Conservation (phyloP, 352 stramenopile species). For the Phytophthora cactorum region DNA sequence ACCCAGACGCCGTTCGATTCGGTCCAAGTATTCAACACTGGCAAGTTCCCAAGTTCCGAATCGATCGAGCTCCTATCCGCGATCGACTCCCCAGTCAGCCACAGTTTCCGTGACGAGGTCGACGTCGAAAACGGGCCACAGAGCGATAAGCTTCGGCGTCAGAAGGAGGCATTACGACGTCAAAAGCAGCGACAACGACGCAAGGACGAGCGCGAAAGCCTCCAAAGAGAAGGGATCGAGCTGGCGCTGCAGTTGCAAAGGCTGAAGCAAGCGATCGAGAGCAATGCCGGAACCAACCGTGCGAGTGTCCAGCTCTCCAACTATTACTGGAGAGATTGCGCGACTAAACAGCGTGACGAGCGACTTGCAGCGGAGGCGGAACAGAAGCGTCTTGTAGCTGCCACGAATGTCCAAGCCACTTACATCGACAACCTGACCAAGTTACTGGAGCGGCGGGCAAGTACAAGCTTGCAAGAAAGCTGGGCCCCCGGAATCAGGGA, state of each 20-base stretch:
- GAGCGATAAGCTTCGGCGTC: not conserved
- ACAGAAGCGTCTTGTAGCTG: conserved; percentile 7
- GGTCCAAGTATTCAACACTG: not conserved
- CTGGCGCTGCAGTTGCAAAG: not conserved
- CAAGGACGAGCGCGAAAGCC: not conserved
- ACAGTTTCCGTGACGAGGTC: not conserved
- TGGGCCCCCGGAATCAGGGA: not conserved
- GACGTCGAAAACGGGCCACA: not conserved
- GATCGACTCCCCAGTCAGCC: not conserved
- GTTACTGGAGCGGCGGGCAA: not conserved
- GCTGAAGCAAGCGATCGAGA: conserved; percentile 1
- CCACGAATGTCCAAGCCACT: not conserved
- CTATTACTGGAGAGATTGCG: conserved; percentile 16
- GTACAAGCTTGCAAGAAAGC: not conserved
- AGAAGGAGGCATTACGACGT: not conserved
- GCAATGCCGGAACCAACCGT: not conserved
- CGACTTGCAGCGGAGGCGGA: conserved; percentile 2
- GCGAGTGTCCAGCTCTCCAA: conserved; percentile 1
- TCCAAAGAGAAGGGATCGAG: not conserved
- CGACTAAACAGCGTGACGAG: not conserved
- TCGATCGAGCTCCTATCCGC: not conserved
- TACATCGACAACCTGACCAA: conserved; percentile 13
- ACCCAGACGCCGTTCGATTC: not conserved
- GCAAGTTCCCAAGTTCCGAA: not conserved
- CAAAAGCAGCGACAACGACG: conserved; percentile 1